A percentile compares a stretch with the other conserved stretches of the same genome.
phyloP scores from a whole-genome alignment of 2,329 filamentous ascomycete species.

The Phoma herbarum region DNA sequence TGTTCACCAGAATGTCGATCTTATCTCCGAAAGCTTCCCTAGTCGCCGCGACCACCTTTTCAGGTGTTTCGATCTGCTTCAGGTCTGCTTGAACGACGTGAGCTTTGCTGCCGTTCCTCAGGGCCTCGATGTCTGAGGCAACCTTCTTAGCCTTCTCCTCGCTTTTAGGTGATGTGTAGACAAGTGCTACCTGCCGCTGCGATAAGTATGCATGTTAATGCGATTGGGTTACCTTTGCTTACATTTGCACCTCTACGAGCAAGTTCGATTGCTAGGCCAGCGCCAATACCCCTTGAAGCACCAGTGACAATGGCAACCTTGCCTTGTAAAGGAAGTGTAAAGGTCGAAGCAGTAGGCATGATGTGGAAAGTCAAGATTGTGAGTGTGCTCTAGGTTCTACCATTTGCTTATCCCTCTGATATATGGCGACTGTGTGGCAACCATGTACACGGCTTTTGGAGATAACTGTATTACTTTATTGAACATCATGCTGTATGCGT shows the following conservation, averaged over 20 bases:
- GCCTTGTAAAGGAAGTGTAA: conserved; percentile 33
- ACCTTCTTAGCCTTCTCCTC: conserved; percentile 44
- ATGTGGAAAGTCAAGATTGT: background rate
- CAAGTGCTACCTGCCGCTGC: conserved; percentile 52
- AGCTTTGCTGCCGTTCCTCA: conserved; percentile 49
- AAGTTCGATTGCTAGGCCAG: conserved; percentile 58
- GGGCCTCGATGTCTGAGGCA: conserved; percentile 45
- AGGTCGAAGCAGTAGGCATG: conserved; percentile 27
- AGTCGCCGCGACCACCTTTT: conserved; percentile 51
- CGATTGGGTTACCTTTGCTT: conserved; percentile 5
- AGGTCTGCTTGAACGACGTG: conserved; percentile 55
- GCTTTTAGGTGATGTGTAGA: conserved; percentile 55
- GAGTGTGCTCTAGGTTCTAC: background rate
- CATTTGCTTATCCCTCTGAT: background rate
- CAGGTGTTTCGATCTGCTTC: conserved; percentile 42
- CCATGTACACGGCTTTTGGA: background rate
- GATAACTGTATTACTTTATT: conserved; percentile 2
- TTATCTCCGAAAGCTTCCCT: conserved; percentile 49
- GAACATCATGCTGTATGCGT: background rate
- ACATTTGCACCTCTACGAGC: conserved; percentile 58
- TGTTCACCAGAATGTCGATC: conserved; percentile 58
- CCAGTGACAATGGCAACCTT: conserved; percentile 61
- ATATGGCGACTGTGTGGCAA: background rate
- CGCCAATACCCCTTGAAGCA: conserved; percentile 61
- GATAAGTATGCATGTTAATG: conserved; percentile 10